Evolutionary conservation across 257 asterid genomes (phyloP).

Genomic region (Penstemon davidsonii): DNA sequence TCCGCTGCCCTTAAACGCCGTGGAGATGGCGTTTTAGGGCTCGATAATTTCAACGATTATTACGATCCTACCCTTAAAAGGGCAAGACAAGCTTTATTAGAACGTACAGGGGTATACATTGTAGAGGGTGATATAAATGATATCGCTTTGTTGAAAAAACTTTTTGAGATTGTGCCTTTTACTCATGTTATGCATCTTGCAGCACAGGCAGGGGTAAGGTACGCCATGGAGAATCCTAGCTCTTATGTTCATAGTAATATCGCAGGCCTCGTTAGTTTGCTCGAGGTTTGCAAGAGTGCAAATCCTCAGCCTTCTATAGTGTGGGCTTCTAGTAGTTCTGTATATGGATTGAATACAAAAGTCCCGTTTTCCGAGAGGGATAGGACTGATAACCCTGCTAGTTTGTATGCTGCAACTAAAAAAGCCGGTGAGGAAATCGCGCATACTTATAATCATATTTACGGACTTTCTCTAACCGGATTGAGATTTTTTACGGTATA

Average conservation of each 20-base stretch:
- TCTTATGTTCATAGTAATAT: conserved; percentile 94
- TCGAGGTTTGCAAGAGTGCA: conserved; percentile 80
- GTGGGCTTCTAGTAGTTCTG: conserved; percentile 99
- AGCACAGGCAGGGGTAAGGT: conserved; percentile 94
- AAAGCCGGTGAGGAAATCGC: conserved; percentile 97
- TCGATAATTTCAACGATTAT: conserved; percentile 80
- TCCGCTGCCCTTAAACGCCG: conserved; percentile 93
- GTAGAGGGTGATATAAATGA: conserved; percentile 95
- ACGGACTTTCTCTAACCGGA: conserved; percentile 90
- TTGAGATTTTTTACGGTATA: conserved; percentile 92
- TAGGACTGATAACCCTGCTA: conserved; percentile 93
- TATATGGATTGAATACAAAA: conserved; percentile 83
- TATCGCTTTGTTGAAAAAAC: conserved; percentile 53
- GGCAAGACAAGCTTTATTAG: conserved; percentile 75
- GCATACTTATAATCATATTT: conserved; percentile 87
- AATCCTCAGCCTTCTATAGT: conserved; percentile 95
- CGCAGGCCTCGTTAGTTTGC: conserved; percentile 84
- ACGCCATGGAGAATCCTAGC: conserved; percentile 99
- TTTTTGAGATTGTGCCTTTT: conserved; percentile 79
- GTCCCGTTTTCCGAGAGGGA: conserved; percentile 92
- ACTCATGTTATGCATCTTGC: conserved; percentile 98
- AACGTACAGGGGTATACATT: conserved; percentile 82
- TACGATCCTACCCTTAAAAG: conserved; percentile 79
- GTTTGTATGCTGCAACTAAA: conserved; percentile 93
- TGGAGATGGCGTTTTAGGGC: conserved; percentile 88